phyloP scores from a whole-genome alignment of 176 grass and related monocot genomes.

The Alopecurus myosuroides region DNA sequence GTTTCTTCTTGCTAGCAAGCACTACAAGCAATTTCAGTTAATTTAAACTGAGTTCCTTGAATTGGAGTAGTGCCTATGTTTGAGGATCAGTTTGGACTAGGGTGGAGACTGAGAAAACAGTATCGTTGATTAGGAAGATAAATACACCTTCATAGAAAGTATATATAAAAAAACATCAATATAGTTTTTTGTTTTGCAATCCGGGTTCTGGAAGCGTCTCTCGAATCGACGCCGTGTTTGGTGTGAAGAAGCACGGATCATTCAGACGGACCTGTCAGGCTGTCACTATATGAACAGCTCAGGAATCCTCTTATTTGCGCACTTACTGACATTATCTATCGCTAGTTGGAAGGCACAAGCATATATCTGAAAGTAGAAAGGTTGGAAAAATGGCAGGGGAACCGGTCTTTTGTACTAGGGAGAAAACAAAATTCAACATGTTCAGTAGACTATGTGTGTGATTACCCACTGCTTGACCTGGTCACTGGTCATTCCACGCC shows the following conservation, averaged over 20 bases:
- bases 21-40: too few species aligned
- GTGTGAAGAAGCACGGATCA: background rate
- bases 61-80: too few species aligned
- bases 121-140: too few species aligned
- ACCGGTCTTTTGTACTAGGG: background rate
- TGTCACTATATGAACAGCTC: conserved; percentile 22
- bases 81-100: too few species aligned
- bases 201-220: conserved; percentile 27
- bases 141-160: too few species aligned
- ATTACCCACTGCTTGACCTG: background rate
- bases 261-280: background rate
- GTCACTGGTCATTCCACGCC: too few species aligned
- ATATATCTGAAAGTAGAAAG: conserved; percentile 11
- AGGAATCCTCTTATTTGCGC: background rate
- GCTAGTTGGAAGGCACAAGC: conserved; percentile 3
- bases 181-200: too few species aligned
- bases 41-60: too few species aligned
- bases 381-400: background rate
- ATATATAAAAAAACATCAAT: too few species aligned
- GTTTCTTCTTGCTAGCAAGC: too few species aligned
- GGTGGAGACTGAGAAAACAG: too few species aligned
- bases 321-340: background rate
- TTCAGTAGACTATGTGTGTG: background rate
- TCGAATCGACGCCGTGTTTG: background rate
- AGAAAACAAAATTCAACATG: background rate